Base-by-base conservation (phyloP, 805 yeast genomes). In the Cyberlindnera bimundalis region DNA sequence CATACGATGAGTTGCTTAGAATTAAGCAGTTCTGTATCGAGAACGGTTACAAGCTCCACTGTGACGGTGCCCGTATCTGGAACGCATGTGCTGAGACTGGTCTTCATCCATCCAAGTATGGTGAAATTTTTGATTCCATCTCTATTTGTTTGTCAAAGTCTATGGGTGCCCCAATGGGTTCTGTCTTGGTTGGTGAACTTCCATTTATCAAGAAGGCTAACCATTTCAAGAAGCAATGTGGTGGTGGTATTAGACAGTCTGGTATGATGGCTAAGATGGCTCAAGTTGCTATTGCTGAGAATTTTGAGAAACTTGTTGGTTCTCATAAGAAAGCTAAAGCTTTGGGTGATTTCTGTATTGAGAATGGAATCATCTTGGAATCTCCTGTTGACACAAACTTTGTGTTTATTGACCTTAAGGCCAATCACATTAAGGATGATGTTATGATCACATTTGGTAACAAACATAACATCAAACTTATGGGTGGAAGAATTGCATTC, bases 31-130 rank as follows among this genome's bases (percentile, higher is more conserved):
- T 86, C 73, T 86, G 91, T 48, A 68, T 71, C 40, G 73, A 66
- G 24, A 71, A 81, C 52, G 70, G 69, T 40, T 64, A 86, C 42
- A 71, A 68, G 43, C 61, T 89, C 49, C 97, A 91, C 57, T 77
- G 89, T 54, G 98, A 90, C 60, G 98, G 97, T 48, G 98, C 97
- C 14, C 74, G 98, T 53, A 65, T 90, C 39, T 89, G 95, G 90
- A 88, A 90, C 56, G 96, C 96, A 6, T 70, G 79, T 29, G 83
- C 74, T 7, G 89, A 74, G 26, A 73, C 87, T 7, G 60, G 56
- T 2, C 34, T 53, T 9, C 64, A 87, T 9, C 64, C 89, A 39
- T 65, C 62, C 18, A 85, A 86, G 53, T 88, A 81, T 61, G 85
- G 95, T 51, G 68, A 73, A 43, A 65, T 79, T 44, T 90, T 90